Percentiles rank a stretch among this genome's conserved stretches.
These are phyloP conservation scores for Penicillium dipodomyicola DNA, from an alignment of 495 filamentous ascomycete species.

Conservation along the genomic window DNA sequence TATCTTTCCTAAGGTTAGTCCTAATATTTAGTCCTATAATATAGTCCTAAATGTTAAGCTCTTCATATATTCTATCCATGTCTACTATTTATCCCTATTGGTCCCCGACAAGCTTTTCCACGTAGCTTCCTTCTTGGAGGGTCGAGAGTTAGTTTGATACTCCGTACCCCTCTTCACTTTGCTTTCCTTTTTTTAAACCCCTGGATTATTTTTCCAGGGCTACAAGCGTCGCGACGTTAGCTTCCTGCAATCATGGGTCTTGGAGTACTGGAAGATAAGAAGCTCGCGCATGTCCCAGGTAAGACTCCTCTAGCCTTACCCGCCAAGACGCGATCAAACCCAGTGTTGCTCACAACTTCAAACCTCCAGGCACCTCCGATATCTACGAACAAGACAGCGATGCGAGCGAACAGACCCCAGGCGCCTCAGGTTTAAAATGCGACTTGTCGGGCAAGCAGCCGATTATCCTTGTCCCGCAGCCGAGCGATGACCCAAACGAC, in stretches of 20 bases:
- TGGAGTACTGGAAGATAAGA: conserved; percentile 68
- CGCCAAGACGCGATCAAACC: too few relatives aligned
- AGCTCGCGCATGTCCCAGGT: conserved; percentile 72
- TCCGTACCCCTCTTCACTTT: neutral
- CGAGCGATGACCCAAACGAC: conserved; percentile 78
- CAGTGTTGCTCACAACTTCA: neutral
- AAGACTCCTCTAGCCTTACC: conserved; percentile 13
- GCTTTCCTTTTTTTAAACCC: neutral
- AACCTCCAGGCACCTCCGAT: conserved; percentile 57
- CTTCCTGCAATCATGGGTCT: conserved; percentile 65
- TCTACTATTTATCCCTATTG: neutral
- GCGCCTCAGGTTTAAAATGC: conserved; percentile 60
- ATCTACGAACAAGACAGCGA: conserved; percentile 58
- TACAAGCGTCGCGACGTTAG: neutral
- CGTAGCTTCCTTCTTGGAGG: neutral
- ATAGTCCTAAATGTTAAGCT: neutral
- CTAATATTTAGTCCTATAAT: neutral
- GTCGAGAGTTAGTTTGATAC: neutral
- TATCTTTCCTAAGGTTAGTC: neutral
- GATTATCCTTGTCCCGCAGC: conserved; percentile 76
- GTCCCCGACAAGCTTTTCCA: neutral
- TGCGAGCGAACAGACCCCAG: conserved; percentile 35
- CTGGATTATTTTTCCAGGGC: neutral
- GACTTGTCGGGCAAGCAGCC: conserved; percentile 63
- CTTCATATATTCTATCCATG: neutral